phyloP scores from a whole-genome alignment of 768 basidiomycete genomes.

The Boletus patriciae region DNA sequence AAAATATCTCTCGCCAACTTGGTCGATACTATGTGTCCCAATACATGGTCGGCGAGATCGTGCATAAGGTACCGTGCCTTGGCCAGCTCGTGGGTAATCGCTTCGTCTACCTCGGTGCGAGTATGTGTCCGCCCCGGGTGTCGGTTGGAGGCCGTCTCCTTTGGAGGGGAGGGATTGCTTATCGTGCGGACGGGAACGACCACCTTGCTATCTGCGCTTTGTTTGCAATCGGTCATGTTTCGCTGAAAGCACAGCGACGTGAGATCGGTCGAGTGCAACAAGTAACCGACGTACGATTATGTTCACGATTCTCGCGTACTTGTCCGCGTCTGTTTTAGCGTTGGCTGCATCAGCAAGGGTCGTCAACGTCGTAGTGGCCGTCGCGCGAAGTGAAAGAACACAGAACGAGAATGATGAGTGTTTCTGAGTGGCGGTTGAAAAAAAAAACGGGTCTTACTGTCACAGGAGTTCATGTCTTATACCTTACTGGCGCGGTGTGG shows the following conservation, averaged over 20 bases:
- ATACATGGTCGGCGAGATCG: conserved; percentile 16
- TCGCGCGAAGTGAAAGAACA: not conserved
- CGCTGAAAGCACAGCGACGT: not conserved
- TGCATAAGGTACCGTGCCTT: conserved; percentile 5
- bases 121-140: conserved; percentile 4
- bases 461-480: too few relatives aligned
- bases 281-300: not conserved
- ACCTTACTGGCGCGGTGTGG: too few relatives aligned
- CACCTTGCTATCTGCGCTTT: not conserved
- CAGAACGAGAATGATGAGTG: not conserved
- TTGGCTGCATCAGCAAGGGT: too few relatives aligned
- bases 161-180: not conserved
- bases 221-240: not conserved
- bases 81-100: conserved; percentile 7
- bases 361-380: not conserved
- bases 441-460: too few relatives aligned
- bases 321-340: not conserved
- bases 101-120: not conserved
- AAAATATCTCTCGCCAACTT: conserved; percentile 4
- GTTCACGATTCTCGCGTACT: conserved; percentile 1
- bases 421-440: not conserved
- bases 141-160: conserved; percentile 1
- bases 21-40: conserved; percentile 1
- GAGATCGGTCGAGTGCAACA: not conserved
- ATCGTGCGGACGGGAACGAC: not conserved